Evolutionary conservation across 1,284 basidiomycete genomes (phyloP).

Genomic region (Leccinum ponderosum): DNA sequence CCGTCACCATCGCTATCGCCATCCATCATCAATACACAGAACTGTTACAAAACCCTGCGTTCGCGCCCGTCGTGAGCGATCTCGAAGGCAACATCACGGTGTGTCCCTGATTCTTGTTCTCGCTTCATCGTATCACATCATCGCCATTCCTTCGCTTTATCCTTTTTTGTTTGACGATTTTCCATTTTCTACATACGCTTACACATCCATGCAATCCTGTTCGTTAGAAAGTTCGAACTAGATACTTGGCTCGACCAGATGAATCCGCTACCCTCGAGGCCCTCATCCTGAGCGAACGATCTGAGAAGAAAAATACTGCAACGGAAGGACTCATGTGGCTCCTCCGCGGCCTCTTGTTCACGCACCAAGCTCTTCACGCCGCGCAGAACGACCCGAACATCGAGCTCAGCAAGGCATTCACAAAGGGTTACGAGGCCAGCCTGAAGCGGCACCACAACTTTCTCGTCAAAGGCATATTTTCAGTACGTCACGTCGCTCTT

Average conservation of each 20-base stretch:
- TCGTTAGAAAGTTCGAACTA: constrained; percentile 82
- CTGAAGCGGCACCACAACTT: constrained; percentile 90
- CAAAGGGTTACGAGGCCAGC: constrained; percentile 79
- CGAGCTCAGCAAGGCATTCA: constrained; percentile 81
- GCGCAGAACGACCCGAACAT: constrained; percentile 68
- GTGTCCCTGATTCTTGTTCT: constrained; percentile 3
- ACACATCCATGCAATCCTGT: neutral
- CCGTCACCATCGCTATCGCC: neutral
- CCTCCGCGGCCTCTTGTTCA: constrained; percentile 88
- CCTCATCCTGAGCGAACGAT: constrained; percentile 85
- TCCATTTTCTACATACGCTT: neutral
- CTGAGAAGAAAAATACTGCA: constrained; percentile 83
- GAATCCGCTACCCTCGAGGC: constrained; percentile 81
- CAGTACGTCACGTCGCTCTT: constrained; percentile 51
- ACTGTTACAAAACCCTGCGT: constrained; percentile 87
- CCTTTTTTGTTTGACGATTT: neutral
- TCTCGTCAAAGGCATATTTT: constrained; percentile 82
- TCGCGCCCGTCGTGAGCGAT: constrained; percentile 85
- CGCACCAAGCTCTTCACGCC: constrained; percentile 78
- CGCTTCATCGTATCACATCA: neutral
- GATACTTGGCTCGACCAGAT: constrained; percentile 68
- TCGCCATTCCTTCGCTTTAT: neutral
- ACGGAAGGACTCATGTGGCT: constrained; percentile 96
- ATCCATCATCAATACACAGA: constrained; percentile 48
- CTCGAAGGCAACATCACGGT: constrained; percentile 92